These are phyloP conservation scores for Aspergillus melleus DNA, from an alignment of 2,329 filamentous ascomycete species.

Conservation along the genomic window DNA sequence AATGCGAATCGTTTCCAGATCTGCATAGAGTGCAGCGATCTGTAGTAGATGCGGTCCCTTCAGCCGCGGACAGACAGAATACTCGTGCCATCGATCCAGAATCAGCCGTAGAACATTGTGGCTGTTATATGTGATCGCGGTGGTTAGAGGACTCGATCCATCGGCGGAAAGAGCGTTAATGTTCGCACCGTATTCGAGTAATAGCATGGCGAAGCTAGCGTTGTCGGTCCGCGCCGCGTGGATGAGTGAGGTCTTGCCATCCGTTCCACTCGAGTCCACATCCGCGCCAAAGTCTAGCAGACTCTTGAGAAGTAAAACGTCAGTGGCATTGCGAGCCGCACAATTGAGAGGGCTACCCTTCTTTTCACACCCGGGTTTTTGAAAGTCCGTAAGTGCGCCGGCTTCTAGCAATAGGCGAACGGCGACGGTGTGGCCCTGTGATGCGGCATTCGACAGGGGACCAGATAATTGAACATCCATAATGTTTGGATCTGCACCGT, in stretches of 20 bases:
- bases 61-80: constrained; percentile 1
- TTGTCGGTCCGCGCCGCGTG: constrained; percentile 3
- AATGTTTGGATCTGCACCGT: constrained; percentile 4
- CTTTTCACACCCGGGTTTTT: neutral
- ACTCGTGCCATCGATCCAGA: constrained; percentile 5
- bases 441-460: neutral
- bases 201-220: neutral
- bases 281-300: constrained; percentile 5
- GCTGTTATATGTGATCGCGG: constrained; percentile 3
- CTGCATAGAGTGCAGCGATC: neutral
- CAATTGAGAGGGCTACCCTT: constrained; percentile 6
- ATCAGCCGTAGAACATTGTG: constrained; percentile 2
- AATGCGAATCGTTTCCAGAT: constrained; percentile 3
- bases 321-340: neutral
- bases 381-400: neutral
- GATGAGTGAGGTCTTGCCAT: constrained; percentile 4
- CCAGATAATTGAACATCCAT: constrained; percentile 4
- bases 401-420: constrained; percentile 4
- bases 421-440: constrained; percentile 1
- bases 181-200: neutral
- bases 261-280: constrained; percentile 3
- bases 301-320: constrained; percentile 3
- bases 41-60: constrained; percentile 2
- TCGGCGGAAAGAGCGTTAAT: neutral
- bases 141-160: neutral